Evolutionary conservation across 1,284 basidiomycete genomes (phyloP).

Genomic region (Peniophora sp.): DNA sequence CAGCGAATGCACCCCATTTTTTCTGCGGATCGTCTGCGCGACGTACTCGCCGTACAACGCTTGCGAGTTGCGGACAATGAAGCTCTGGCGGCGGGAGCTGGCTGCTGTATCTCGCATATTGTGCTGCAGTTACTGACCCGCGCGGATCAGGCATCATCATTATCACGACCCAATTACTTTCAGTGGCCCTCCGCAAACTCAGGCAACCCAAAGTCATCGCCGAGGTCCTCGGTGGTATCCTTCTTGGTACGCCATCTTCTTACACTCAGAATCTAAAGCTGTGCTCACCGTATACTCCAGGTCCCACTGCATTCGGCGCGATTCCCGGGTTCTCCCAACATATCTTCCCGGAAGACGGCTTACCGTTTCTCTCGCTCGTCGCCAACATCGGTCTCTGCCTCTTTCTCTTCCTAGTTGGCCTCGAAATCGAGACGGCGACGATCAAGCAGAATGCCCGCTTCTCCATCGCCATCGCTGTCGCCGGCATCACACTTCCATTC

Average conservation of each 20-base stretch:
- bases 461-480: constrained; percentile 40
- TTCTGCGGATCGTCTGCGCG: neutral
- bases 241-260: constrained; percentile 46
- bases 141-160: constrained; percentile 64
- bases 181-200: constrained; percentile 61
- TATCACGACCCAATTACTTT: constrained; percentile 70
- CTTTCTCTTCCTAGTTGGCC: constrained; percentile 88
- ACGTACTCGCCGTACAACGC: neutral
- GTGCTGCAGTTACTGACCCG: neutral
- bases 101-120: neutral
- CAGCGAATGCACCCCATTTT: neutral
- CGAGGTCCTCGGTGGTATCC: constrained; percentile 83
- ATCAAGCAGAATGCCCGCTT: constrained; percentile 72
- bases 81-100: neutral
- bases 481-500: constrained; percentile 54
- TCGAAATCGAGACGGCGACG: constrained; percentile 79
- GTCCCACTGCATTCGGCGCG: constrained; percentile 71
- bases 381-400: constrained; percentile 93
- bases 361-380: constrained; percentile 77
- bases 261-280: too few relatives aligned
- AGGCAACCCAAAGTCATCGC: constrained; percentile 85
- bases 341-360: constrained; percentile 72
- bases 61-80: too few relatives aligned
- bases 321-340: constrained; percentile 76
- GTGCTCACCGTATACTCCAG: constrained; percentile 18